Evolutionary conservation across 768 basidiomycete genomes (phyloP).

Genomic region (Psilocybe azurescens): DNA sequence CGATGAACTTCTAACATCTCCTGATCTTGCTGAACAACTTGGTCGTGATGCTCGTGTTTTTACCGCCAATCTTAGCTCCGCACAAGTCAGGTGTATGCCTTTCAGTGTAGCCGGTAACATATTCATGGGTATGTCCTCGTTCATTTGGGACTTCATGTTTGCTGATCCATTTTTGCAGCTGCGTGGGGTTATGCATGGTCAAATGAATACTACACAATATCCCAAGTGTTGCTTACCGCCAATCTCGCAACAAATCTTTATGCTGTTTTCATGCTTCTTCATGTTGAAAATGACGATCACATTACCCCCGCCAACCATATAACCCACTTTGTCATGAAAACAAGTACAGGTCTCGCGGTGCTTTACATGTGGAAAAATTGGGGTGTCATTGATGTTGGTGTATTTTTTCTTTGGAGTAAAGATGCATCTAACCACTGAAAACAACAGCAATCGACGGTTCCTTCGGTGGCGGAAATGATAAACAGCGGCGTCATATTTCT

Average conservation of each 20-base stretch:
- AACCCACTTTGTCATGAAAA: slow-evolving; percentile 49
- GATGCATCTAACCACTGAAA: not conserved
- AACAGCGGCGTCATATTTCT: slow-evolving; percentile 32
- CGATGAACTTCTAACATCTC: not conserved
- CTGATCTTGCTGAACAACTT: not conserved
- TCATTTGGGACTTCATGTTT: not conserved
- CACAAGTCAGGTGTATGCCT: slow-evolving; percentile 28
- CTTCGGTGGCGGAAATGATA: slow-evolving; percentile 28
- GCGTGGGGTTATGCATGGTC: slow-evolving; percentile 25
- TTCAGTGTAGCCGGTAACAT: slow-evolving; percentile 27
- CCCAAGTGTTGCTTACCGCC: slow-evolving; percentile 27
- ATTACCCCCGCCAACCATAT: slow-evolving; percentile 32
- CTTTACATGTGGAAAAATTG: slow-evolving; percentile 37
- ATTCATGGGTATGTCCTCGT: slow-evolving; percentile 23
- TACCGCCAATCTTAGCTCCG: slow-evolving; percentile 15
- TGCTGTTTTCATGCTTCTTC: slow-evolving; percentile 36
- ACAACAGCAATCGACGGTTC: slow-evolving; percentile 25
- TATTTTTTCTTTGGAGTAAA: not conserved
- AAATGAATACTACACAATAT: slow-evolving; percentile 19
- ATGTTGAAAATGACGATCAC: slow-evolving; percentile 23
- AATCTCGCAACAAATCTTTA: slow-evolving; percentile 42
- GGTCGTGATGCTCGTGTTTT: slow-evolving; percentile 13
- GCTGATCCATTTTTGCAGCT: slow-evolving; percentile 30
- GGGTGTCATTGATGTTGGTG: slow-evolving; percentile 33
- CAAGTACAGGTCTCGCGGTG: slow-evolving; percentile 42